phyloP scores from a whole-genome alignment of 768 basidiomycete species.

The Xanthoconium stramineum region DNA sequence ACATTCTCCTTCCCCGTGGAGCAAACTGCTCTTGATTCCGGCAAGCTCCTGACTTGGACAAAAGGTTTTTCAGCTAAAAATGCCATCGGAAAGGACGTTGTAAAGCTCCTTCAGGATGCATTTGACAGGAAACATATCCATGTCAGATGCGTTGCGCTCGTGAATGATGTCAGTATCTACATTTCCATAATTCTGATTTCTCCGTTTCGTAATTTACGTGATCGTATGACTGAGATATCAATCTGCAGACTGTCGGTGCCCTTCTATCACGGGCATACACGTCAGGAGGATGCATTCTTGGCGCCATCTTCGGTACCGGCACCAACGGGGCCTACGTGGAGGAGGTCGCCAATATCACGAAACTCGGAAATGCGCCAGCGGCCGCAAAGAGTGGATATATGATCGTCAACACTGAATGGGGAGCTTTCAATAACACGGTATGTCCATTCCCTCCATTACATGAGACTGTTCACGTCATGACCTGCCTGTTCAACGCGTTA shows the following conservation, averaged over 20 bases:
- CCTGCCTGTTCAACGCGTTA: conserved; percentile 29
- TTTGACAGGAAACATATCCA: conserved; percentile 91
- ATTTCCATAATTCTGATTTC: not conserved
- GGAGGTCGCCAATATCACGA: conserved; percentile 77
- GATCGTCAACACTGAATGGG: conserved; percentile 99
- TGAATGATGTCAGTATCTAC: conserved; percentile 83
- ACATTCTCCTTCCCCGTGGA: conserved; percentile 99
- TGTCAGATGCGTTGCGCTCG: conserved; percentile 87
- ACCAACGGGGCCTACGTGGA: conserved; percentile 99
- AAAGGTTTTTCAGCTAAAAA: conserved; percentile 95
- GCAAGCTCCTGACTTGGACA: conserved; percentile 91
- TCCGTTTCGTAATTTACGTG: not conserved
- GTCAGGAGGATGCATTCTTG: conserved; percentile 85
- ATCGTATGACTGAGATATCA: conserved; percentile 8
- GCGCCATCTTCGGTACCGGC: conserved; percentile 95
- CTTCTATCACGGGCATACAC: conserved; percentile 91
- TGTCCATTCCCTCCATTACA: conserved; percentile 24
- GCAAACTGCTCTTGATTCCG: conserved; percentile 88
- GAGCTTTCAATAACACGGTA: conserved; percentile 93
- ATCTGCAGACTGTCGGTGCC: conserved; percentile 84
- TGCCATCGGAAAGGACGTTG: conserved; percentile 86
- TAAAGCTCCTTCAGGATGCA: conserved; percentile 85
- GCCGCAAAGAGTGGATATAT: conserved; percentile 68
- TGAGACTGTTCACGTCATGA: not conserved
- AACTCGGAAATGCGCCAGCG: conserved; percentile 65